These are phyloP conservation scores for Phytophthora lateralis DNA, from an alignment of 352 stramenopile genomes.

Conservation along the genomic window DNA sequence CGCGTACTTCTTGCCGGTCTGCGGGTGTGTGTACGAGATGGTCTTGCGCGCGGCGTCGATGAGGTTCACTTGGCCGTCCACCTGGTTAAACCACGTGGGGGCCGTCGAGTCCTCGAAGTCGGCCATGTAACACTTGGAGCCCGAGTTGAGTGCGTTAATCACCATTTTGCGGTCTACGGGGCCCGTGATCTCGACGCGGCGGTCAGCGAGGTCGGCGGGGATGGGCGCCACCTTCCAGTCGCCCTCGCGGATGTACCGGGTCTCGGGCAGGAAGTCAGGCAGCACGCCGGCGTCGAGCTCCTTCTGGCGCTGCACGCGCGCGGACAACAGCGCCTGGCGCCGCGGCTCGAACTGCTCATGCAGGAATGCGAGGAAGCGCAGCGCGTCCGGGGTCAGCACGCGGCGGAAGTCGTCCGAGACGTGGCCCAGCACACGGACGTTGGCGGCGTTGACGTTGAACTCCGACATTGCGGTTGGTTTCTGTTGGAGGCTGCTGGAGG, in stretches of 20 bases:
- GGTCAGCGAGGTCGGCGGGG: constrained; percentile 88
- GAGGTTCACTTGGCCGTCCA: constrained; percentile 94
- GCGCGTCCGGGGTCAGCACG: constrained; percentile 90
- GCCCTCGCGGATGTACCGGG: constrained; percentile 82
- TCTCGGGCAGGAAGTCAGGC: constrained; percentile 89
- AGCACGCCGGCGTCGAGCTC: constrained; percentile 89
- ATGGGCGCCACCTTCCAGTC: constrained; percentile 81
- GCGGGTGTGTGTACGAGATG: constrained; percentile 82
- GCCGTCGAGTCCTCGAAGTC: constrained; percentile 96
- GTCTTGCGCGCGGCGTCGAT: constrained; percentile 91
- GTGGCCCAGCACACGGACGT: constrained; percentile 87
- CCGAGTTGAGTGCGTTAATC: constrained; percentile 96
- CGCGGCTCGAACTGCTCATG: constrained; percentile 87
- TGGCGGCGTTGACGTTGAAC: constrained; percentile 49
- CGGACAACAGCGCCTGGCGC: constrained; percentile 51
- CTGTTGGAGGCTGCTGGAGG: constrained; percentile 1
- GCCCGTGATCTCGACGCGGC: constrained; percentile 96
- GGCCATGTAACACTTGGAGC: constrained; percentile 95
- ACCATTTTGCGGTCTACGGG: constrained; percentile 97
- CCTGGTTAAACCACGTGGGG: constrained; percentile 94
- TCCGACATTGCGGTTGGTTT: constrained; percentile 45
- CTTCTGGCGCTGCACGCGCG: constrained; percentile 61
- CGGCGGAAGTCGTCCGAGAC: constrained; percentile 78
- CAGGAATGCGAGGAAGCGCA: constrained; percentile 92
- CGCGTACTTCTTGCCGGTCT: constrained; percentile 77